These are phyloP conservation scores for Lactifluus rugatus DNA, from an alignment of 768 basidiomycete genomes.

Conservation along the genomic window DNA sequence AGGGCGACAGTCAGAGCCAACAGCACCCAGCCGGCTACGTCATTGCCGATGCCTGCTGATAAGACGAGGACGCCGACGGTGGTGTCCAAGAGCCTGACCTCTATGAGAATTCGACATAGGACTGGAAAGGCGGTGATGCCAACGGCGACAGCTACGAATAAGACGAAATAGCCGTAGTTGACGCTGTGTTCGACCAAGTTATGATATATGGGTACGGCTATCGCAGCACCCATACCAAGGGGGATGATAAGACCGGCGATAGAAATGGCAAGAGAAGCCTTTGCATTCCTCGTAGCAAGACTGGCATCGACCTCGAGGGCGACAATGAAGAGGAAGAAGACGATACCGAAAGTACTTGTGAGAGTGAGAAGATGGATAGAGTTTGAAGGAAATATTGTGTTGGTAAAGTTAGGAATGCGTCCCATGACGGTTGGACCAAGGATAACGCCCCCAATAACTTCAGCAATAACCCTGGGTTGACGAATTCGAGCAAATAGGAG, in stretches of 20 bases:
- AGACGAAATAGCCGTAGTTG: slow-evolving; percentile 71
- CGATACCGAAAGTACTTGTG: slow-evolving; percentile 65
- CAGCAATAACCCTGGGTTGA: slow-evolving; percentile 90
- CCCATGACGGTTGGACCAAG: slow-evolving; percentile 69
- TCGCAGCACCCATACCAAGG: slow-evolving; percentile 69
- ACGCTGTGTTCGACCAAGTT: slow-evolving; percentile 49
- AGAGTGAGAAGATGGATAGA: slow-evolving; percentile 55
- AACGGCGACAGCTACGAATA: slow-evolving; percentile 78
- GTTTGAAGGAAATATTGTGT: slow-evolving; percentile 29
- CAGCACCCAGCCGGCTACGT: slow-evolving; percentile 66
- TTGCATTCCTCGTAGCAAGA: slow-evolving; percentile 54
- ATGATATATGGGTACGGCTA: slow-evolving; percentile 65
- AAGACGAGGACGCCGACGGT: slow-evolving; percentile 77
- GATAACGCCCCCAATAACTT: slow-evolving; percentile 84
- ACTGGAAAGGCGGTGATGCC: slow-evolving; percentile 79
- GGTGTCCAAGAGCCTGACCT: slow-evolving; percentile 72
- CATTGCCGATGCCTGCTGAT: slow-evolving; percentile 69
- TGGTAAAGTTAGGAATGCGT: slow-evolving; percentile 61
- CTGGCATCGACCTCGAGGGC: slow-evolving; percentile 76
- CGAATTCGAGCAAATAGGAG: slow-evolving; percentile 55
- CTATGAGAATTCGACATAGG: slow-evolving; percentile 75
- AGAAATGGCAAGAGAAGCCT: slow-evolving; percentile 49
- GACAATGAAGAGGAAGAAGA: slow-evolving; percentile 75
- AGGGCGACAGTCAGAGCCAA: slow-evolving; percentile 78
- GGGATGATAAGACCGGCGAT: slow-evolving; percentile 64